Evolutionary conservation across 768 basidiomycete species (phyloP).

Genomic region (Pisolithus albus): DNA sequence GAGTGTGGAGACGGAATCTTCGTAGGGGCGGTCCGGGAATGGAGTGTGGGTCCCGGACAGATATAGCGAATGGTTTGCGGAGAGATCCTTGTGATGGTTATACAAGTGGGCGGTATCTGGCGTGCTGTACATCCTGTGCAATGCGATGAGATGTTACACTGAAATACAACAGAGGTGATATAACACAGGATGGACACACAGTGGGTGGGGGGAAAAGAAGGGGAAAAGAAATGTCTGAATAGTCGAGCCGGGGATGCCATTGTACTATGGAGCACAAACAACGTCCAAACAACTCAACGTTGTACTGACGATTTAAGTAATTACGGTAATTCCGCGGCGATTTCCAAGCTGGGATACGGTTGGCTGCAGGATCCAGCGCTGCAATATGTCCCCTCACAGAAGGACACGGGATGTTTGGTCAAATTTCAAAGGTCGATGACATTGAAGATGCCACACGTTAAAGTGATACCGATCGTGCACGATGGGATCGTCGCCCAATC

Average conservation of each 20-base stretch:
- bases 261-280: constrained; percentile 1
- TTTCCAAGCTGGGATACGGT: background rate
- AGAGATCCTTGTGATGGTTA: background rate
- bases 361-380: no score
- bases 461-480: constrained; percentile 24
- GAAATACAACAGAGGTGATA: background rate
- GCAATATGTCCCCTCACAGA: no score
- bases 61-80: background rate
- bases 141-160: background rate
- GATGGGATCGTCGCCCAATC: background rate
- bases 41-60: background rate
- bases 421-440: background rate
- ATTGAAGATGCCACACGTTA: constrained; percentile 11
- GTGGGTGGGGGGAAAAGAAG: background rate
- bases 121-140: constrained; percentile 9
- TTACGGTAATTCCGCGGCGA: background rate
- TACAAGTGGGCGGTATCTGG: constrained; percentile 5
- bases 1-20: constrained; percentile 59
- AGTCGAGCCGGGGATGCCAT: background rate
- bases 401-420: no score
- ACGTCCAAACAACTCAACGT: background rate
- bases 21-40: constrained; percentile 39
- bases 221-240: background rate
- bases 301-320: background rate
- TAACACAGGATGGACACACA: background rate